phyloP scores from a whole-genome alignment of 768 basidiomycete genomes.

The Mrakia blollopis region DNA sequence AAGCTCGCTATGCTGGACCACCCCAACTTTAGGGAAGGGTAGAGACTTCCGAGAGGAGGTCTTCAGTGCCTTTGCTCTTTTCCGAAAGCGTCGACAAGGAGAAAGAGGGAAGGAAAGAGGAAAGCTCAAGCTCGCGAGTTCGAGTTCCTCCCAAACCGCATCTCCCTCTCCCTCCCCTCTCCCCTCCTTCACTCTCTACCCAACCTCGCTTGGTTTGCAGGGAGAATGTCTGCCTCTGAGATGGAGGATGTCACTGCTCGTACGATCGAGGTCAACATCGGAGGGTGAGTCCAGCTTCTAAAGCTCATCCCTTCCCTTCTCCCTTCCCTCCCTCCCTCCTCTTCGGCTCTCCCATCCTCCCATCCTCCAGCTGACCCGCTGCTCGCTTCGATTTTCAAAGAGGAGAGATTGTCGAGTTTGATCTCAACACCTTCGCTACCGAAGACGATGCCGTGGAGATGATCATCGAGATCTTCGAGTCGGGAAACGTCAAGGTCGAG shows the following conservation, averaged over 20 bases:
- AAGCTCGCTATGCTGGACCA: too few species aligned
- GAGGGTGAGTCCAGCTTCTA: slow-evolving; percentile 1
- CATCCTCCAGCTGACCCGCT: not conserved
- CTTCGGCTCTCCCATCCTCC: not conserved
- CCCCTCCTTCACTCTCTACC: not conserved
- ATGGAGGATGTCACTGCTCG: not conserved
- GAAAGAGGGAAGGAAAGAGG: not conserved
- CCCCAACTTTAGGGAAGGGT: not conserved
- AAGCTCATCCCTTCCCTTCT: not conserved
- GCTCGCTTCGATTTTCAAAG: not conserved
- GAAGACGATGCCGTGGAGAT: slow-evolving; percentile 46
- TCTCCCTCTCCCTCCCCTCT: not conserved
- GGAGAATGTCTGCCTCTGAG: not conserved
- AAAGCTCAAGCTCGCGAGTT: not conserved
- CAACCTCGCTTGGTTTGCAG: not conserved
- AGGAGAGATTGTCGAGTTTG: slow-evolving; percentile 76
- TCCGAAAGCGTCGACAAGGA: not conserved
- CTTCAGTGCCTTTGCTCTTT: not conserved
- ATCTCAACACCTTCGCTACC: slow-evolving; percentile 70
- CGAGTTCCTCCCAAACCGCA: slow-evolving; percentile 2
- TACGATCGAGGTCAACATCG: slow-evolving; percentile 22
- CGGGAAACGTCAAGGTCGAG: slow-evolving; percentile 64
- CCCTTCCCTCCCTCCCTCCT: not conserved
- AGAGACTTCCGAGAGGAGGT: not conserved
- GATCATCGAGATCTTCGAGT: slow-evolving; percentile 51